Base-by-base conservation (phyloP, 768 basidiomycete species). In the Xerocomus potaroensis region DNA sequence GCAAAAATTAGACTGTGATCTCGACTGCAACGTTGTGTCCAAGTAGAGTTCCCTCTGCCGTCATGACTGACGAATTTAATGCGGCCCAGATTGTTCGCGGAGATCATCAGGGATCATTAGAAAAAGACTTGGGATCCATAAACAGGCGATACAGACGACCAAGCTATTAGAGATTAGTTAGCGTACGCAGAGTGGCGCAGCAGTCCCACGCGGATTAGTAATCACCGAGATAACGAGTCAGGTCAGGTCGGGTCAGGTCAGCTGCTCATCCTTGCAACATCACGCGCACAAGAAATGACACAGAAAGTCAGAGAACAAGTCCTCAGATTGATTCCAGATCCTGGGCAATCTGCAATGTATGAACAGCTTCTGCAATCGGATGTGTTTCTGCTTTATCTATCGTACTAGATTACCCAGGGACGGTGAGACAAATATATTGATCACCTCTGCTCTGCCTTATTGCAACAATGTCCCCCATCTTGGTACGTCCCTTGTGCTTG, bases 391-490 rank as follows among this genome's bases (percentile, higher is more conserved):
- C 24, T 12, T 36, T 8, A 39, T 30, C 38, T n/a, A 9, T 38
- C 35, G 23, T 27, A 24, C 21, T 43, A 86, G 84, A 40, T 65
- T 85, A 33, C 96, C 96, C 10, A 84, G 85, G 65, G 77, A 83
- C 36, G 95, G 94, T 37, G 85, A 93, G 67, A 74, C 75, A 45
- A 99, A 98, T 62, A 72, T 94, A 34, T 73, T 99, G 23, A 84
- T 99, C 56, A 97, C 96, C 10, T 96, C 92, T 53, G 94, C 96
- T 30, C 71, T 99, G 46, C 96, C 96, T 1, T 93, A 93, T 62
- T 92, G 91, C 67, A 97, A 97, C 66, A 97, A 97, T 59, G 94
- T 96, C 10, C 93, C 95, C 21, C 93, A 97, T 75, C 79, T 96
- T 35, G 93, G 94, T 82, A 62, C 57, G 77, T 68, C 16, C 37